Evolutionary conservation across 2,329 filamentous ascomycete species (phyloP), one percentile per base, ranked within the genome.

Genomic region (Coniochaeta pulveracea): DNA sequence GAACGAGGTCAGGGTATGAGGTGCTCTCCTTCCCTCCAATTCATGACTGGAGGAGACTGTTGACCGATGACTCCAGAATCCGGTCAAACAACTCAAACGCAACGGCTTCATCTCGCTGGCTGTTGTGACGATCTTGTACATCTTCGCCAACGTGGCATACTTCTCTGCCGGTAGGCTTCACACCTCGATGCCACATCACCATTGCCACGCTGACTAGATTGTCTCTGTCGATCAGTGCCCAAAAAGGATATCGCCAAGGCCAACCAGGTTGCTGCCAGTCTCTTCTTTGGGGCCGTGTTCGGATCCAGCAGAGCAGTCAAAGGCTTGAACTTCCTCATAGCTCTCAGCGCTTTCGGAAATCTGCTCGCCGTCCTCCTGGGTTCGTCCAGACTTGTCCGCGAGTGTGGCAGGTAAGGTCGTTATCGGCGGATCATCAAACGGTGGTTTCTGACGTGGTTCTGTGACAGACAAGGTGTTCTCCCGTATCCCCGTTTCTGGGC

Each of bases 211-310:
- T 35, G 39, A 34, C 39, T 8, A 2, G 22, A 5, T 1, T 12
- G 22, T 15, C 9, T 21, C n/a, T n/a, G n/a, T 15, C 17, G 10
- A 18, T 6, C 24, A 56, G 64, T 73, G 0, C 60, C 68, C 2
- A 71, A 69, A 34, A 53, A 57, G 9, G 57, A 69, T n/a, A 63
- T 78, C 10, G 46, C 58, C 2, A 47, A 55, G 1, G 69, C 70
- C 3, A 62, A 61, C 19, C 60, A 69, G 41, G 63, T 69, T 3
- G 64, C 69, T 1, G 72, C 72, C 2, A 60, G 61, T 16, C 50
- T 76, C 2, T 75, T 77, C 52, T 79, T 80, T 46, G 53, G 60
- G 6, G 57, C 62, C 3, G 69, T 76, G 1, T 76, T 77, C 31
- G 72, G 72, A 3, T 47, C 47, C 8, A 54, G 55, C 14, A 48